Evolutionary conservation across 805 yeast species (phyloP), one percentile per base, ranked within the genome.

Genomic region (Maudiozyma turicensis): DNA sequence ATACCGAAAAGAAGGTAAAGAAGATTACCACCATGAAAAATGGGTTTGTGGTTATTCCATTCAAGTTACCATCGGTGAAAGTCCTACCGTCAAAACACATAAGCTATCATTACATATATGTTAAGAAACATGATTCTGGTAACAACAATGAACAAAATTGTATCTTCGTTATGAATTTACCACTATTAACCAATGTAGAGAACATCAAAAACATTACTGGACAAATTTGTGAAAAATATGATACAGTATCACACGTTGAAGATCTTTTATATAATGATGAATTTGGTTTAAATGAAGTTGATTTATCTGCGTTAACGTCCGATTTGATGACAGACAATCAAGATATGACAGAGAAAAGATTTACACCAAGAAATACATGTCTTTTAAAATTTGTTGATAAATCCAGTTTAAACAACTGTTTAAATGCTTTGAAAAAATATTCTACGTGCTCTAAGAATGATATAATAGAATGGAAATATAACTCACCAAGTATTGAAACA

Each of bases 141-240:
- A 69, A 70, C 46, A 71, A 69, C 34, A 65, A 70, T 2, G 74
- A 75, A 34, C 65, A 73, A 20, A 75, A 76, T 46, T 71, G 85
- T 31, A 64, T 90, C n/a, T 90, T 90, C 66, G 63, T 84, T 6
- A 79, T 84, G 50, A 89, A 90, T 61, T 67, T 88, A 40, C 96
- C 97, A 1, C 67, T 82, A 26, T 74, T 76, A 50, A 73, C 88
- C 6, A 72, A 74, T 28, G 58, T 77, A 13, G 71, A 73, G 41
- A 69, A 70, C 35, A 60, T 88, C 44, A 82, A 79, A 58, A 72
- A 71, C 49, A 74, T 81, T 40, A 78, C 88, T 57, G 74, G 74
- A 48, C 67, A 73, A 11, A 72, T 84, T 1, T 80, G 86, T 45
- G 48, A 50, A 8, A 55, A 52, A 29, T 55, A 53, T 45, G 61